Percentiles rank a stretch among this genome's conserved stretches.
Evolutionary conservation across 305 asterid species (phyloP).

Genomic region (Fraxinus paxiana): DNA sequence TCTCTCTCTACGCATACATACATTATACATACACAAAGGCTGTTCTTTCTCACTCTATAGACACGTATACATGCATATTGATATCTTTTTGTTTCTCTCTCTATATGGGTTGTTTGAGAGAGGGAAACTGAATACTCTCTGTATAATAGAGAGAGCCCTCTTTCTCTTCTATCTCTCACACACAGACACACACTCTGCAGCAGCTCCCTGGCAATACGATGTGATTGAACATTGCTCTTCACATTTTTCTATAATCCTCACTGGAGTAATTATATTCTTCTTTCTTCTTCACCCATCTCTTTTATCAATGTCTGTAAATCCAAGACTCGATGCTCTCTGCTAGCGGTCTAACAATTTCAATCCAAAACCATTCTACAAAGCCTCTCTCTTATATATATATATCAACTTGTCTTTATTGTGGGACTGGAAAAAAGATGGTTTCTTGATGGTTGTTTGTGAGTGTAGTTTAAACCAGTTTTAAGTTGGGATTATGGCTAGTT

Average conservation of each 20-base stretch:
- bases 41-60: conserved; percentile 10
- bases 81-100: conserved; percentile 7
- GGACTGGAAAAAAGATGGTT: neutral
- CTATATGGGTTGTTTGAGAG: neutral
- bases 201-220: conserved; percentile 45
- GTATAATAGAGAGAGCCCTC: conserved; percentile 2
- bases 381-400: neutral
- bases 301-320: conserved; percentile 37
- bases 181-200: conserved; percentile 26
- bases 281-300: conserved; percentile 17
- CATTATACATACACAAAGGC: conserved; percentile 21
- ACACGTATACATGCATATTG: neutral
- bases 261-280: conserved; percentile 37
- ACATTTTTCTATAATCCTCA: conserved; percentile 46
- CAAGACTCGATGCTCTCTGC: conserved; percentile 17
- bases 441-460: neutral
- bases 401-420: neutral
- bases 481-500: conserved; percentile 36
- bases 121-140: conserved; percentile 11
- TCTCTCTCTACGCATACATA: conserved; percentile 16
- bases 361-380: conserved; percentile 13
- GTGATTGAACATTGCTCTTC: conserved; percentile 69
- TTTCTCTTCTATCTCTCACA: conserved; percentile 26
- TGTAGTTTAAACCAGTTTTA: conserved; percentile 3
- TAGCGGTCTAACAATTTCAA: conserved; percentile 14